Percentiles rank a stretch among this genome's conserved stretches.
phyloP scores from a whole-genome alignment of 163 green algal genomes.

The Scenedesmus sp. region DNA sequence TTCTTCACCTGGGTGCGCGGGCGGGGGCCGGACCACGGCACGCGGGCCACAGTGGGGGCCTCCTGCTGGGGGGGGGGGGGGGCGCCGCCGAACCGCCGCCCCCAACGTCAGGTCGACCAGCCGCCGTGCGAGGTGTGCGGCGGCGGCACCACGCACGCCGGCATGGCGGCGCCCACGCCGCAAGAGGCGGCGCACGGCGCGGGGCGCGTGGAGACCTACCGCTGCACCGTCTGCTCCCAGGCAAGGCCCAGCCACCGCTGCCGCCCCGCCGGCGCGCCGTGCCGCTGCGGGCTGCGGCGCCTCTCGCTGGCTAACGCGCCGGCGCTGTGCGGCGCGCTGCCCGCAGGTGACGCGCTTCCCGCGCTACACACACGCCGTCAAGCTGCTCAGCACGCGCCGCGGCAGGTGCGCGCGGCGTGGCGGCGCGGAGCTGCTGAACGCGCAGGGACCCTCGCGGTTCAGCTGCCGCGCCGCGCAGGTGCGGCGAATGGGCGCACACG shows the following conservation, averaged over 20 bases:
- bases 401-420: constrained; percentile 38
- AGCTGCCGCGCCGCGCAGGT: constrained; percentile 7
- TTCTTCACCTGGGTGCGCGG: constrained; percentile 82
- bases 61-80: background rate
- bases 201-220: constrained; percentile 67
- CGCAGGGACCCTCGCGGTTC: background rate
- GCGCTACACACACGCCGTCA: constrained; percentile 41
- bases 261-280: background rate
- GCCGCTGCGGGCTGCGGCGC: background rate
- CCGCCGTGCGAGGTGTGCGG: constrained; percentile 61
- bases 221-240: constrained; percentile 44
- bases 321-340: too few species aligned
- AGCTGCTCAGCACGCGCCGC: constrained; percentile 49
- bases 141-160: constrained; percentile 21
- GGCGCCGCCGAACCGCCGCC: too few species aligned
- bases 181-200: constrained; percentile 61
- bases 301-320: too few species aligned
- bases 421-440: too few species aligned
- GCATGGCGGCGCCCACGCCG: constrained; percentile 32
- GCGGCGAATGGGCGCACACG: constrained; percentile 53
- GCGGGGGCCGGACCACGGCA: background rate
- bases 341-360: constrained; percentile 51
- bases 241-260: background rate
- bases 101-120: constrained; percentile 63
- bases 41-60: background rate